Conservation (phyloP, 768 basidiomycete genomes). For the Termitomyces sp. region DNA sequence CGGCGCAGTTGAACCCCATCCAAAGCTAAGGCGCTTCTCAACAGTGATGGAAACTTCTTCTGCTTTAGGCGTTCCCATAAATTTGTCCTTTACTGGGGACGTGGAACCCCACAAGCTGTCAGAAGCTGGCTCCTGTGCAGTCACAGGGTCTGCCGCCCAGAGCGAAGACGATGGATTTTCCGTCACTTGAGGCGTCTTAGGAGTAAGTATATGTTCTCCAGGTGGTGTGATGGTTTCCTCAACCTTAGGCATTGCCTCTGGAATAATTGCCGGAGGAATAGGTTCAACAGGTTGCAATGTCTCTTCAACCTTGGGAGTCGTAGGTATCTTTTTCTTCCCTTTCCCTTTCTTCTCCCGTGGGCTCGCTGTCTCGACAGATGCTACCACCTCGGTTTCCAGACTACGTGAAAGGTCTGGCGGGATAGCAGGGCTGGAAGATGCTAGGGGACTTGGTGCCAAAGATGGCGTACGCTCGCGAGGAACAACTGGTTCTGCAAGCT, state of each 20-base stretch:
- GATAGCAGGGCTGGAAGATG: constrained; percentile 8
- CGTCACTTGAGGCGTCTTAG: constrained; percentile 24
- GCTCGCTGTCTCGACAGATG: not conserved
- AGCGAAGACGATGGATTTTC: constrained; percentile 43
- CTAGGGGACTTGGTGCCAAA: constrained; percentile 6
- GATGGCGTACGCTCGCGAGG: constrained; percentile 7
- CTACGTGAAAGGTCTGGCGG: constrained; percentile 17
- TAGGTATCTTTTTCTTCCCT: constrained; percentile 17
- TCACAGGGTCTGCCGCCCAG: constrained; percentile 25
- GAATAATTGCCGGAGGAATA: constrained; percentile 14
- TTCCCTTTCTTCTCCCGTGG: constrained; percentile 18
- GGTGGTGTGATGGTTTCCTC: constrained; percentile 2
- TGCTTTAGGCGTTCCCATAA: constrained; percentile 14
- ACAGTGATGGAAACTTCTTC: constrained; percentile 5
- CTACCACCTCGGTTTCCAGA: constrained; percentile 9
- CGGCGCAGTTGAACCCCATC: constrained; percentile 3
- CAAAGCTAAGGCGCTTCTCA: constrained; percentile 4
- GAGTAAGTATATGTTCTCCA: constrained; percentile 8
- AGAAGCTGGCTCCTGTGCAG: constrained; percentile 1
- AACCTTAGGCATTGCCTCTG: constrained; percentile 1
- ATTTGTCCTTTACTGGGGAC: constrained; percentile 3
- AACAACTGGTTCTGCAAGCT: not conserved
- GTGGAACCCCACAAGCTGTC: constrained; percentile 1
- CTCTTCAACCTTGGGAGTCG: constrained; percentile 12
- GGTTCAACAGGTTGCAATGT: constrained; percentile 8